Conservation (phyloP, 345 rosid species). For the Populus tremula region DNA sequence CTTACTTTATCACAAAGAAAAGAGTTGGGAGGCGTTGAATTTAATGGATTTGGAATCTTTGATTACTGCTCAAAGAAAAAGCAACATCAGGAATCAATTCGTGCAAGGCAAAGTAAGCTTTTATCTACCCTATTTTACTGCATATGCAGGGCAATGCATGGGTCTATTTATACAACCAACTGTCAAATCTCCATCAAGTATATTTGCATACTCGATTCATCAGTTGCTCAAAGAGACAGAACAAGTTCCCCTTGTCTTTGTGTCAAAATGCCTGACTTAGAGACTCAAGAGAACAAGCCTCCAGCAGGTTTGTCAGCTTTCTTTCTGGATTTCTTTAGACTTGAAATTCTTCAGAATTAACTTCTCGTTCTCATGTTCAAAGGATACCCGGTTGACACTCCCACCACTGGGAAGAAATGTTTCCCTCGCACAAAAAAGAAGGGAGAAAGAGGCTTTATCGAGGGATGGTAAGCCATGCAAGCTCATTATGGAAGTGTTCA, state of each 20-base stretch:
- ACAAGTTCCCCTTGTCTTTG: not conserved
- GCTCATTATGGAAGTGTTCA: not conserved
- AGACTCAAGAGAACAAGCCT: constrained; percentile 16
- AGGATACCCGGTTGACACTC: constrained; percentile 46
- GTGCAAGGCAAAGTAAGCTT: not conserved
- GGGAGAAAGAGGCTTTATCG: constrained; percentile 58
- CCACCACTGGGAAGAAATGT: constrained; percentile 28
- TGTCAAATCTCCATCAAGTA: not conserved
- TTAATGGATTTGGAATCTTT: not conserved
- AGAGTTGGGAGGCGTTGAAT: not conserved
- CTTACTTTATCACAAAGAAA: too few species aligned
- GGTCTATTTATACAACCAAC: constrained; percentile 6
- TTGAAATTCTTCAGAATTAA: not conserved
- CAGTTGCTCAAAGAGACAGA: not conserved
- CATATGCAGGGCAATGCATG: not conserved
- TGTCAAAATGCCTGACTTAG: constrained; percentile 23
- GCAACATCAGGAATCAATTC: not conserved
- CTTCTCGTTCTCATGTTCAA: constrained; percentile 1
- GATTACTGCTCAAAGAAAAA: not conserved
- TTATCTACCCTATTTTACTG: not conserved
- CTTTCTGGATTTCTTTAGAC: not conserved
- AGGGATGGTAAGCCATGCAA: constrained; percentile 49
- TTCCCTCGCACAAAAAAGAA: constrained; percentile 37
- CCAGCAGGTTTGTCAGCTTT: constrained; percentile 26
- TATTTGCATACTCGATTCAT: not conserved